A percentile compares a stretch with the other conserved stretches of the same genome.
These are phyloP conservation scores for Monosporozyma solicola DNA, from an alignment of 805 yeast species.

Conservation along the genomic window DNA sequence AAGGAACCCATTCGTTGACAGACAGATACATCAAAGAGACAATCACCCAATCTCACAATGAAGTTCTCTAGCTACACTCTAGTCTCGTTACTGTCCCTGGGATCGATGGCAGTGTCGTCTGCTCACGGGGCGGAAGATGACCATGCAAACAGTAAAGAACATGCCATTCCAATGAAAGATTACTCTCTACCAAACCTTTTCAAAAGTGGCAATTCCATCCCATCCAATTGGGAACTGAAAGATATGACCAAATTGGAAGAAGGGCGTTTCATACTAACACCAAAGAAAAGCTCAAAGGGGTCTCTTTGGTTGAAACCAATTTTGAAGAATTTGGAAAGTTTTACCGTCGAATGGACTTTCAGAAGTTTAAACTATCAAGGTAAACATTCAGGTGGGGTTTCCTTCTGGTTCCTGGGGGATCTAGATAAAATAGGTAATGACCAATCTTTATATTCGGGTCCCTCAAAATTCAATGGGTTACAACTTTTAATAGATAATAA, in stretches of 20 bases:
- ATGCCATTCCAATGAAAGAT: neutral
- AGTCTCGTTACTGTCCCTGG: neutral
- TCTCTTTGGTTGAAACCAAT: conserved; percentile 37
- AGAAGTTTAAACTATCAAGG: conserved; percentile 51
- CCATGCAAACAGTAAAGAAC: neutral
- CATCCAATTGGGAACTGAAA: conserved; percentile 31
- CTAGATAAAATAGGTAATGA: conserved; percentile 18
- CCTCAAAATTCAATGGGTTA: conserved; percentile 52
- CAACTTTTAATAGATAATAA: conserved; percentile 51
- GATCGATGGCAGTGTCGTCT: neutral
- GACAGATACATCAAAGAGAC: too few species aligned
- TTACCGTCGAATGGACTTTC: conserved; percentile 55
- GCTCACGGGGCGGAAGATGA: conserved; percentile 3
- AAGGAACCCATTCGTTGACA: too few species aligned
- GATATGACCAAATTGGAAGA: conserved; percentile 37
- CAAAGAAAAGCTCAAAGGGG: conserved; percentile 35
- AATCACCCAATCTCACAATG: neutral
- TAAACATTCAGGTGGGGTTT: conserved; percentile 42
- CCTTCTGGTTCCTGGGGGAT: conserved; percentile 42
- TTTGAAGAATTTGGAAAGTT: conserved; percentile 28
- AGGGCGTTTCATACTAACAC: conserved; percentile 49
- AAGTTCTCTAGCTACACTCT: neutral
- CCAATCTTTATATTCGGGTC: conserved; percentile 42
- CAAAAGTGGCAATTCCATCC: conserved; percentile 9
- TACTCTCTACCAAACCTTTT: conserved; percentile 34